These are phyloP conservation scores for Fraxinus excelsior DNA, from an alignment of 257 asterid genomes.

Conservation along the genomic window DNA sequence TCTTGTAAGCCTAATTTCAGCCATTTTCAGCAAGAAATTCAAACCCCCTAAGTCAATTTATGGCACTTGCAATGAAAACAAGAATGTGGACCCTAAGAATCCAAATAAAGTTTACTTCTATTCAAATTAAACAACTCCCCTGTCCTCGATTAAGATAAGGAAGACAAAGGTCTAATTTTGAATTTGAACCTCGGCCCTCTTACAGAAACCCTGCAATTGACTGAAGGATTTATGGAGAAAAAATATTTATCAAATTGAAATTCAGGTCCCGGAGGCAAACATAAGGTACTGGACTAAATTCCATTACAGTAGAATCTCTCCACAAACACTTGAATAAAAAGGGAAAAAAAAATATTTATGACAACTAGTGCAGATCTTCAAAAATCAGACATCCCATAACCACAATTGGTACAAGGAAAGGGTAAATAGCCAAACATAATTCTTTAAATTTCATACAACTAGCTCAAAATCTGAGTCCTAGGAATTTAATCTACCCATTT, in stretches of 20 bases:
- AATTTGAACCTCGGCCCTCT: not conserved
- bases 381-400: not conserved
- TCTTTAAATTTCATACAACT: conserved; percentile 10
- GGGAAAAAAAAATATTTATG: not conserved
- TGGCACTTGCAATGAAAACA: conserved; percentile 29
- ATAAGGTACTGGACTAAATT: conserved; percentile 11
- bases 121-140: not conserved
- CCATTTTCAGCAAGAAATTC: conserved; percentile 29
- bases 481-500: conserved; percentile 38
- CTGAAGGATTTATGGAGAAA: not conserved
- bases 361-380: conserved; percentile 13
- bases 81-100: conserved; percentile 12
- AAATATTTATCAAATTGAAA: not conserved
- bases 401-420: conserved; percentile 2
- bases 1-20: conserved; percentile 51
- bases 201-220: conserved; percentile 8
- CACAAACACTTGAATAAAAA: not conserved
- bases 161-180: conserved; percentile 1
- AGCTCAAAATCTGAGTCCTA: too few species aligned
- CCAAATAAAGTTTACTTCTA: not conserved
- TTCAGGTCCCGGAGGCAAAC: not conserved
- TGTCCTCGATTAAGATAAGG: conserved; percentile 4
- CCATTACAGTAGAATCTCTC: conserved; percentile 2
- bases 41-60: conserved; percentile 23
- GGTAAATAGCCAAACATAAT: conserved; percentile 1